These are phyloP conservation scores for Quercus variabilis DNA, from an alignment of 306 rosid genomes.

Conservation along the genomic window DNA sequence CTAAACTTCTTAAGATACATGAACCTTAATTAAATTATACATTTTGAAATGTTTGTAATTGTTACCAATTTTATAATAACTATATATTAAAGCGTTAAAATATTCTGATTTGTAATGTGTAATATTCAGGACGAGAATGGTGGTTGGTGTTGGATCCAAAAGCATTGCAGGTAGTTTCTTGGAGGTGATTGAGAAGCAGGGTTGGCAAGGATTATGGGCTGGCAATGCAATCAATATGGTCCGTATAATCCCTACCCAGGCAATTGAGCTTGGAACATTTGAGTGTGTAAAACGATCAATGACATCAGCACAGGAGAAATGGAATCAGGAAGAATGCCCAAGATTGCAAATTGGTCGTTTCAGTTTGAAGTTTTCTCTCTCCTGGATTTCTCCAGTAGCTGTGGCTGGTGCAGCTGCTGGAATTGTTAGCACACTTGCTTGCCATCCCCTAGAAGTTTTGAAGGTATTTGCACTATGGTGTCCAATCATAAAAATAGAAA, in stretches of 20 bases:
- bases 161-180: conserved; percentile 69
- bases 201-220: conserved; percentile 98
- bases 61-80: background rate
- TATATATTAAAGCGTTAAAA: background rate
- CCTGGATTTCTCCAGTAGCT: conserved; percentile 95
- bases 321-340: conserved; percentile 48
- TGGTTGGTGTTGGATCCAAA: conserved; percentile 93
- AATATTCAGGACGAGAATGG: conserved; percentile 87
- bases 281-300: conserved; percentile 75
- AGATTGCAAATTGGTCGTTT: conserved; percentile 64
- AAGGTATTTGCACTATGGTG: conserved; percentile 51
- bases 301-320: conserved; percentile 66
- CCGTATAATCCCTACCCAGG: conserved; percentile 93
- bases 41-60: background rate
- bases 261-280: conserved; percentile 85
- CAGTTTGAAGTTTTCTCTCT: conserved; percentile 52
- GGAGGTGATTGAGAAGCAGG: conserved; percentile 89
- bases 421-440: conserved; percentile 66
- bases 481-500: background rate
- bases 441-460: conserved; percentile 97
- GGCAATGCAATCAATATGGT: conserved; percentile 92
- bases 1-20: background rate
- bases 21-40: background rate
- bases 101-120: background rate
- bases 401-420: conserved; percentile 98